Conservation (phyloP, 2,329 filamentous ascomycete genomes). For the Elsinoe batatas region DNA sequence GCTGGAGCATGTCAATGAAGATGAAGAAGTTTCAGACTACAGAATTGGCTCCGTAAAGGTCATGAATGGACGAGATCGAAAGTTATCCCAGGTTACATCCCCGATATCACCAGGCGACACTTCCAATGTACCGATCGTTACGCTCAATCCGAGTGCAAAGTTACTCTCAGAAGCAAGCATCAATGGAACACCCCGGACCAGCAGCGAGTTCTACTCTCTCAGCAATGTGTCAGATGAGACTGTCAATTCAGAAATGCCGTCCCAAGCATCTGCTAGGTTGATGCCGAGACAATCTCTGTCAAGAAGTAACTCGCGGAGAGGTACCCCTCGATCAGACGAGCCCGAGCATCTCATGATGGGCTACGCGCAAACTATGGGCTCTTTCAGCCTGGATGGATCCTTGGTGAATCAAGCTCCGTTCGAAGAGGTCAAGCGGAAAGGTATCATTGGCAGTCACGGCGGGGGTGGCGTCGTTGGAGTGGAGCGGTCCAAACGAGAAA, state of each 20-base stretch:
- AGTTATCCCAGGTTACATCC: neutral
- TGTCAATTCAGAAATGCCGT: conserved; percentile 60
- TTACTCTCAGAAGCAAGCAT: conserved; percentile 71
- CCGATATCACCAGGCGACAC: conserved; percentile 1
- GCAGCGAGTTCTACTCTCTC: conserved; percentile 86
- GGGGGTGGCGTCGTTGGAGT: conserved; percentile 78
- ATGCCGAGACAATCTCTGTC: conserved; percentile 37
- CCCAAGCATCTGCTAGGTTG: conserved; percentile 39
- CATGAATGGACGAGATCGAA: neutral
- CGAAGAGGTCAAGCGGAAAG: conserved; percentile 91
- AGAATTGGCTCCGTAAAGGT: neutral
- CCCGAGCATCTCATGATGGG: conserved; percentile 94
- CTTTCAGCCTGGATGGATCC: conserved; percentile 84
- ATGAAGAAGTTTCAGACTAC: neutral
- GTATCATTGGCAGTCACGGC: conserved; percentile 71
- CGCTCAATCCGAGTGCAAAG: conserved; percentile 47
- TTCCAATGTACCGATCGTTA: neutral
- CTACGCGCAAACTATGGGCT: conserved; percentile 86
- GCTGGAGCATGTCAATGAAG: neutral
- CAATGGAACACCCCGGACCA: conserved; percentile 73
- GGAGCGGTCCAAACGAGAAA: conserved; percentile 63
- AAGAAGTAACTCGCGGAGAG: conserved; percentile 26
- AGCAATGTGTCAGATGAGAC: conserved; percentile 96
- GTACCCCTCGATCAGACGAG: conserved; percentile 33
- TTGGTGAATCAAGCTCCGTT: conserved; percentile 82